Conservation (phyloP, 2,329 filamentous ascomycete species). For the Tolypocladium cylindrosporum region DNA sequence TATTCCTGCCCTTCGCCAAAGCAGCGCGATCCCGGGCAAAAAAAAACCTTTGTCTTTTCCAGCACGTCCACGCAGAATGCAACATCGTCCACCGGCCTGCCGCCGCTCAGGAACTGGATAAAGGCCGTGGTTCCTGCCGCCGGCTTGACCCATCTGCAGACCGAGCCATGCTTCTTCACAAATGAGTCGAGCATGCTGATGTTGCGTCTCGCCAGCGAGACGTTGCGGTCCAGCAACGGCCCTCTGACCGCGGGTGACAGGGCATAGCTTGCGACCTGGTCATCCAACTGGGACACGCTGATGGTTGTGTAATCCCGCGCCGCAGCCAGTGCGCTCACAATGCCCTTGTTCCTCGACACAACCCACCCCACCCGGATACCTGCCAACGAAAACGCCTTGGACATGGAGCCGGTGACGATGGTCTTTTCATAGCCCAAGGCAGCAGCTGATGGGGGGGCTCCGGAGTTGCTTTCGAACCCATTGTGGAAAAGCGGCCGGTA, state of each 20-base stretch:
- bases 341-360: background rate
- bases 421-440: too few relatives aligned
- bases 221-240: too few relatives aligned
- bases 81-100: slow-evolving; percentile 58
- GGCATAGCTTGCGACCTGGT: too few relatives aligned
- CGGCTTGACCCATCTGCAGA: too few relatives aligned
- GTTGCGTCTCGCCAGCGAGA: background rate
- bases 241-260: too few relatives aligned
- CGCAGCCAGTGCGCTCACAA: background rate
- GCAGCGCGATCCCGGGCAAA: slow-evolving; percentile 62
- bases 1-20: slow-evolving; percentile 62
- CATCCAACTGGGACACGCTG: too few relatives aligned
- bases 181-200: background rate
- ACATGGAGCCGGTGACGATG: background rate
- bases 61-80: slow-evolving; percentile 60
- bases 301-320: background rate
- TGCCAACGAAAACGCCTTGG: background rate
- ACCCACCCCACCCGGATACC: background rate
- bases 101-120: slow-evolving; percentile 54
- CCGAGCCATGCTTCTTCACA: too few relatives aligned
- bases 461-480: too few relatives aligned
- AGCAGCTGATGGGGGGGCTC: too few relatives aligned
- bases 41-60: slow-evolving; percentile 59
- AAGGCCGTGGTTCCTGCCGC: slow-evolving; percentile 47
- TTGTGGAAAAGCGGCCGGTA: background rate